Evolutionary conservation across 1,139 yeast species (phyloP), one percentile per base, ranked within the genome.

Genomic region (Starmera stellimalicola): DNA sequence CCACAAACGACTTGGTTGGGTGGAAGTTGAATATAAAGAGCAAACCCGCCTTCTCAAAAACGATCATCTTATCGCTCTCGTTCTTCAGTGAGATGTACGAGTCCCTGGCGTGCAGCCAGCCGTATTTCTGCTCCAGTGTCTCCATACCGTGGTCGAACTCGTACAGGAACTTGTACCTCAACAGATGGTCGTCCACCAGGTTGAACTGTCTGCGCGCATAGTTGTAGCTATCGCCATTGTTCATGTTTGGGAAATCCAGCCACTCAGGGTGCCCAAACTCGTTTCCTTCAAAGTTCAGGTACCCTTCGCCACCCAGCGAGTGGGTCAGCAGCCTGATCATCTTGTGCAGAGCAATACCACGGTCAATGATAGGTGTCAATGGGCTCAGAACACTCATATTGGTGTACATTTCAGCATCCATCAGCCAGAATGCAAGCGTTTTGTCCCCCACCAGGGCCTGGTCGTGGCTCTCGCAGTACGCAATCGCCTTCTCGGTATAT

Each of bases 211-310:
- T 74, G 53, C 97, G 74, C 7, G 97, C 95, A 52, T 91, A 91
- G 57, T 83, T 93, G 60, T 83, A 91, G 16, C 94, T 79, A 56
- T 87, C 88, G 26, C 70, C 69, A 57, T 91, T 91, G 30, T 95
- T 96, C 27, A 45, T 80, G 47, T 96, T 74, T 10, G 98, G 98
- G 68, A 91, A 91, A 57, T 91, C 98, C 32, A 91, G 70, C 98
- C 98, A 91, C 56, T 91, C 98, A 3, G 98, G 98, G 51, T 91
- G 98, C 12, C 98, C 98, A 62, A 91, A 91, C 60, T 91, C 98
- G 52, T 91, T 91, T 37, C 98, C 98, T 63, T 88, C 97, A 52
- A 91, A 91, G 54, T 87, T 88, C 51, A 91, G 70, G 54, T 88
- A 91, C 0, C 95, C 96, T 57, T 91, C 97, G 38, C 98, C 98